Percentiles rank a stretch among this genome's conserved stretches.
These are phyloP conservation scores for Kwoniella sp. DNA, from an alignment of 768 basidiomycete genomes.

Conservation along the genomic window DNA sequence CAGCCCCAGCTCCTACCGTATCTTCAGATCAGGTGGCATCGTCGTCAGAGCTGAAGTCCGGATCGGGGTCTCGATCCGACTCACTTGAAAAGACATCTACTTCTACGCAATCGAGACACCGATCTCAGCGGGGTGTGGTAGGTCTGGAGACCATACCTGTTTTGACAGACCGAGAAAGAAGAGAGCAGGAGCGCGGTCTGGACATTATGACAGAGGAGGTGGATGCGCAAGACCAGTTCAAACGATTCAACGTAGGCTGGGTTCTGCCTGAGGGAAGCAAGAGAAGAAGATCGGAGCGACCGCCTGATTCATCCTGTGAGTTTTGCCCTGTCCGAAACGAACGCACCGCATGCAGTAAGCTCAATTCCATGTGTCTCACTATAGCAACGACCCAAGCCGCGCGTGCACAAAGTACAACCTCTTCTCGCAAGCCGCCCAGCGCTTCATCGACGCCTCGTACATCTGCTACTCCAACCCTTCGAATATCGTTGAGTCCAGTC, in stretches of 20 bases:
- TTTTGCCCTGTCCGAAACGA: neutral
- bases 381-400: neutral
- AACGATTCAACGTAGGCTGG: conserved; percentile 83
- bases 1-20: neutral
- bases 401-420: conserved; percentile 1
- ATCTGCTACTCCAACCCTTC: conserved; percentile 5
- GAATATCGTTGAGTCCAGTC: conserved; percentile 9
- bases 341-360: neutral
- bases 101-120: conserved; percentile 4
- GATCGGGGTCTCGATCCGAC: conserved; percentile 4
- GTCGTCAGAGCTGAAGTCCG: neutral
- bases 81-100: conserved; percentile 2
- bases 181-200: conserved; percentile 38
- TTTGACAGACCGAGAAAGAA: conserved; percentile 45
- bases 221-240: conserved; percentile 72
- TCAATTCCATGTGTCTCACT: neutral
- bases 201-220: conserved; percentile 69
- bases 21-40: neutral
- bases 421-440: conserved; percentile 18
- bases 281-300: conserved; percentile 63
- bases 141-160: conserved; percentile 39
- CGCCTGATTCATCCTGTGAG: conserved; percentile 39
- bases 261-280: conserved; percentile 75
- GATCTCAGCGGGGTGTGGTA: conserved; percentile 42
- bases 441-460: conserved; percentile 6